phyloP scores from a whole-genome alignment of 768 basidiomycete species.

The Pisolithus microcarpus region DNA sequence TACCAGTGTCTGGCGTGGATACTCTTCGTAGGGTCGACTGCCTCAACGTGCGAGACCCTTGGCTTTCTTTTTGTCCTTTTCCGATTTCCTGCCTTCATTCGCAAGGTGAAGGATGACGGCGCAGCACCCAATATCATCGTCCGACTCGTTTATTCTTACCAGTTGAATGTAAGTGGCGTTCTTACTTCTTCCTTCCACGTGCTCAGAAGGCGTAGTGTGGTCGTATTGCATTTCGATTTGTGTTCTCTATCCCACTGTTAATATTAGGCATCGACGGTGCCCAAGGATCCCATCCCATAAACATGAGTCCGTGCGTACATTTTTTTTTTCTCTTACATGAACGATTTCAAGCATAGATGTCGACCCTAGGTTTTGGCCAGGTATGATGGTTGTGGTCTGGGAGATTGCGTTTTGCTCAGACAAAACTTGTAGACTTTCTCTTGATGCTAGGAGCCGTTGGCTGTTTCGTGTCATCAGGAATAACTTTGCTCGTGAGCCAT shows the following conservation, averaged over 20 bases:
- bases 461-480: slow-evolving; percentile 71
- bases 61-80: slow-evolving; percentile 64
- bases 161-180: slow-evolving; percentile 57
- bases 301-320: slow-evolving; percentile 47
- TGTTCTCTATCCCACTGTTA: slow-evolving; percentile 65
- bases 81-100: slow-evolving; percentile 65
- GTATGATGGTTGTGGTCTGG: slow-evolving; percentile 27
- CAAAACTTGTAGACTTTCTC: slow-evolving; percentile 48
- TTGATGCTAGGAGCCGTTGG: slow-evolving; percentile 68
- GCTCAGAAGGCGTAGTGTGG: slow-evolving; percentile 38
- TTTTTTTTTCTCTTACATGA: neutral
- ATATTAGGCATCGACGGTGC: slow-evolving; percentile 62
- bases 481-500: slow-evolving; percentile 63
- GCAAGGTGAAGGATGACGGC: slow-evolving; percentile 63
- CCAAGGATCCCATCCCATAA: slow-evolving; percentile 40
- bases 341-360: neutral
- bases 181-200: neutral
- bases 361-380: slow-evolving; percentile 48
- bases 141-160: slow-evolving; percentile 65
- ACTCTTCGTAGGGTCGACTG: slow-evolving; percentile 63
- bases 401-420: slow-evolving; percentile 1
- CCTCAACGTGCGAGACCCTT: slow-evolving; percentile 60
- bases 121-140: slow-evolving; percentile 71
- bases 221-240: slow-evolving; percentile 69
- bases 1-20: slow-evolving; percentile 66